These are phyloP conservation scores for Elongisporangium prolatum DNA, from an alignment of 352 stramenopile genomes.

Conservation along the genomic window DNA sequence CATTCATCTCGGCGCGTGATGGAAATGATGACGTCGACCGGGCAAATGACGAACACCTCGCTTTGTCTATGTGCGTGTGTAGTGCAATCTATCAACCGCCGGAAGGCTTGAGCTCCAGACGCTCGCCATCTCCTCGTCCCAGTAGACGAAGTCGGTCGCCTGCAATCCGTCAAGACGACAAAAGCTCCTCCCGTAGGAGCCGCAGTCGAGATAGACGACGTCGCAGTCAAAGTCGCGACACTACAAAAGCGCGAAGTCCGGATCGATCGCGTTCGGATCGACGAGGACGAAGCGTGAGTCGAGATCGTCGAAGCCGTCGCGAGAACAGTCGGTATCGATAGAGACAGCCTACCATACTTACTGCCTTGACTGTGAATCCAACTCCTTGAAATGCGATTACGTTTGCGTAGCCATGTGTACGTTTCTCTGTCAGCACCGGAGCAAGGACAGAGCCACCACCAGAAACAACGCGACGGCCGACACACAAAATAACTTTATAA, in stretches of 20 bases:
- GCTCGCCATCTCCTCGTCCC: neutral
- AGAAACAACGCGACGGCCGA: neutral
- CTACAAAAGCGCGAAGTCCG: slow-evolving; percentile 5
- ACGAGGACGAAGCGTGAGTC: neutral
- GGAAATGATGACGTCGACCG: neutral
- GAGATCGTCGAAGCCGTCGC: neutral
- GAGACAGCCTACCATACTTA: neutral
- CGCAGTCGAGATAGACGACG: slow-evolving; percentile 12
- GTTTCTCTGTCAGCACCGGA: neutral
- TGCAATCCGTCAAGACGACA: neutral
- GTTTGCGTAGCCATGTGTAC: neutral
- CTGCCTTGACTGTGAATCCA: neutral
- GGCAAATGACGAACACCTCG: neutral
- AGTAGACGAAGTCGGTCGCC: slow-evolving; percentile 10
- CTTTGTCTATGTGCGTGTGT: neutral
- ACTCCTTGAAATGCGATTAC: neutral
- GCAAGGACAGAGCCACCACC: neutral
- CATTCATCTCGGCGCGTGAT: neutral
- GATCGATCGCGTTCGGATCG: slow-evolving; percentile 9
- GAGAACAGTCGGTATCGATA: slow-evolving; percentile 12
- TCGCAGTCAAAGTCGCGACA: slow-evolving; percentile 18
- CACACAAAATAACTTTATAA: slow-evolving; percentile 36
- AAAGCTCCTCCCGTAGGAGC: slow-evolving; percentile 5
- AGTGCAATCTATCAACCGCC: slow-evolving; percentile 47
- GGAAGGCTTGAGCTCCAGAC: neutral